Evolutionary conservation across 2,329 filamentous ascomycete species (phyloP).

Genomic region (Venturia aucupariae): DNA sequence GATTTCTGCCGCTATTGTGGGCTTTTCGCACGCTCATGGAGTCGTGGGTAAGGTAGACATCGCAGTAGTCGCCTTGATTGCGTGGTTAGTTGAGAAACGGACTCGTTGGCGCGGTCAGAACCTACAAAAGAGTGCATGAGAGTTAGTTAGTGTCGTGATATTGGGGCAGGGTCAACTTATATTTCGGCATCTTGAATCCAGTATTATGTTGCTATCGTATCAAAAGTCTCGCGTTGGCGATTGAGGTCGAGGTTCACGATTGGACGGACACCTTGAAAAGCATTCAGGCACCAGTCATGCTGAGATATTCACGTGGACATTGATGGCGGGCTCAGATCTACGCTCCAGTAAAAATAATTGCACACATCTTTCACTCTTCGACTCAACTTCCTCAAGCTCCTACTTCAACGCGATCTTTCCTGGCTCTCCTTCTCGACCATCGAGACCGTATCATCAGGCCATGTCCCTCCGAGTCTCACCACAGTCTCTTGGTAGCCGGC

Average conservation of each 20-base stretch:
- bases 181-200: slow-evolving; percentile 69
- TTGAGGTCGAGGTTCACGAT: not conserved
- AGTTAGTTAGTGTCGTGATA: slow-evolving; percentile 18
- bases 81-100: not conserved
- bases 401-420: not conserved
- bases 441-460: not conserved
- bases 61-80: slow-evolving; percentile 76
- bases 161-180: slow-evolving; percentile 45
- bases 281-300: too few relatives aligned
- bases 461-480: not conserved
- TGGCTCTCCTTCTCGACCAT: not conserved
- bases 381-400: not conserved
- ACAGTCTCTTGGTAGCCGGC: not conserved
- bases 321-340: too few relatives aligned
- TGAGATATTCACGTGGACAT: too few relatives aligned
- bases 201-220: not conserved
- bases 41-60: slow-evolving; percentile 99
- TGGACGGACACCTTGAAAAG: not conserved
- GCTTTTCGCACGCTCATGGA: slow-evolving; percentile 99
- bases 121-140: slow-evolving; percentile 14
- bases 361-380: not conserved
- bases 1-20: slow-evolving; percentile 93
- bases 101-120: slow-evolving; percentile 1
- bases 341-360: too few relatives aligned
- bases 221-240: not conserved